Base-by-base conservation (phyloP, 2,329 filamentous ascomycete genomes). In the Curvularia sp. region DNA sequence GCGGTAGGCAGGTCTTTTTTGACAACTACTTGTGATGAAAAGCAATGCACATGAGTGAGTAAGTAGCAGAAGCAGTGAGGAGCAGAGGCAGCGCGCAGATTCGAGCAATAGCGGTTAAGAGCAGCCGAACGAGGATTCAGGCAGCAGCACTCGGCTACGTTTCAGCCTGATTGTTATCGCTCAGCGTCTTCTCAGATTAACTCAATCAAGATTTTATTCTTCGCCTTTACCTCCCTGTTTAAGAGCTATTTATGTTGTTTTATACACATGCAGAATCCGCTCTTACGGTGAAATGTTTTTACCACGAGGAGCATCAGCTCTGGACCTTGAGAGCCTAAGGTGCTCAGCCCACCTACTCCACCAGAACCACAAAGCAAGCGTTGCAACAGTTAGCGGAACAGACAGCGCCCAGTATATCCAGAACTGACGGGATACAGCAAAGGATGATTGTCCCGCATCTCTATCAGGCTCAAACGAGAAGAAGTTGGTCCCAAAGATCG, bases 391-490 rank as follows among this genome's bases (percentile, higher is more conserved):
- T 39, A 64, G 1, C 28, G 63, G 61, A 47, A 62, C 28, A 27
- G 63, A 48, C n/a, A 66, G n/a, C 13, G 46, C 61, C 63, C 59
- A 64, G 30, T 62, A 66, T 34, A 66, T 51, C 61, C n/a, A 66
- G 39, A 66, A 66, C 2, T 61, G 51, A 23, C n/a, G 15, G 13
- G 63, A 64, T 21, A 54, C 13, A 38, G 46, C 23, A 46, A 62
- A 58, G 3, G 38, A 10, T 8, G 28, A 23, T 28, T 42, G 25
- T 30, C 19, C 21, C 9, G 19, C 19, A 10, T 13, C 34, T 55
- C 30, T 28, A 15, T 15, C 23, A 48, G 50, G 3, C 43, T 59
- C 36, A 53, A 64, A 62, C 10, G 46, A 53, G 43, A 65, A 62
- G 38, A 65, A 62, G 49, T 57, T 57, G 5, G 38, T 62, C 36